These are phyloP conservation scores for Colletotrichum sp. DNA, from an alignment of 2,329 filamentous ascomycete genomes.

Conservation along the genomic window DNA sequence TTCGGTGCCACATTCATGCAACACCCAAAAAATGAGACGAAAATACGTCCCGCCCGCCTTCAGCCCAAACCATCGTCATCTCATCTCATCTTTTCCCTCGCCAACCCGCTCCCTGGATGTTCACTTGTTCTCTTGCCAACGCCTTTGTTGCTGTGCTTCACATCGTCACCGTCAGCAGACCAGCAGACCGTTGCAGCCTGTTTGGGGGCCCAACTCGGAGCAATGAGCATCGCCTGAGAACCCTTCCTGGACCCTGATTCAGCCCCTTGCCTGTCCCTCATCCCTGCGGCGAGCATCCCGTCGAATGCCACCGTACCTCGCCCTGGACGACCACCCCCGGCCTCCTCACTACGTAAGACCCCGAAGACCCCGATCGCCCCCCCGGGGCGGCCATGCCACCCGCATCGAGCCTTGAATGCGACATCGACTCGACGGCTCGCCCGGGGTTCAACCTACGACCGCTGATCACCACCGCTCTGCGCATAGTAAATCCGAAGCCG, in stretches of 20 bases:
- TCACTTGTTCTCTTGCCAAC: not conserved
- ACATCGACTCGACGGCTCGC: not conserved
- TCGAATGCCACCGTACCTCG: not conserved
- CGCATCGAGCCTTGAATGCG: slow-evolving; percentile 9
- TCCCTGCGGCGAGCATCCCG: slow-evolving; percentile 17
- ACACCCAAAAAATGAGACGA: slow-evolving; percentile 1
- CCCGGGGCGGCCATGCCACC: slow-evolving; percentile 4
- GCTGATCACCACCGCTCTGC: not conserved
- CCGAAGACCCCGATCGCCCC: slow-evolving; percentile 12
- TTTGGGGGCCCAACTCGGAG: not conserved
- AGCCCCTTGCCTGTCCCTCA: slow-evolving; percentile 9
- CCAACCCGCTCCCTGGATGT: not conserved
- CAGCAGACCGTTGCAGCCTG: not conserved
- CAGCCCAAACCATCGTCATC: slow-evolving; percentile 12
- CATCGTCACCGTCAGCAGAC: not conserved
- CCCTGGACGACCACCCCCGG: not conserved
- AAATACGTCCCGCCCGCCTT: not conserved
- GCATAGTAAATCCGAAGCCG: not conserved
- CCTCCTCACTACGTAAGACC: not conserved
- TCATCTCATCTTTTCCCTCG: not conserved
- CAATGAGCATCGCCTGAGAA: not conserved
- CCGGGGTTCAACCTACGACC: not conserved
- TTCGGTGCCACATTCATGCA: not conserved
- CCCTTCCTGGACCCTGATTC: slow-evolving; percentile 18
- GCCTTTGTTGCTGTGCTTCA: not conserved